Base-by-base conservation (phyloP, 2,329 filamentous ascomycete species). In the Stemphylium vesicarium region DNA sequence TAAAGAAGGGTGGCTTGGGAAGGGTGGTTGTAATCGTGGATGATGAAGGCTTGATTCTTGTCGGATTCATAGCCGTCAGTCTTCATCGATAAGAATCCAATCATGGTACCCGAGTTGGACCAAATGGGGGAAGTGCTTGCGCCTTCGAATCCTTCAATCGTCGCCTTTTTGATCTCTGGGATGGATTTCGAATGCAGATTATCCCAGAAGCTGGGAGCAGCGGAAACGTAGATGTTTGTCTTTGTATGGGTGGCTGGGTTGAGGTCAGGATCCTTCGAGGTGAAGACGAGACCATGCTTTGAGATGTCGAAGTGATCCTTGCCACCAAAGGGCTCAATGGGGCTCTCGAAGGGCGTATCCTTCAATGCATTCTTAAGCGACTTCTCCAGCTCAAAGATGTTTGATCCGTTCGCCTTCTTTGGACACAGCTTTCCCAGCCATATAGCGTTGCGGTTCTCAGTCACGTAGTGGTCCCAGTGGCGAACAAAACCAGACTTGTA, bases 11-110 rank as follows among this genome's bases (percentile, higher is more conserved):
- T 80, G 7, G 55, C 37, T 54, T 83, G 82, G 55, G 78, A 78
- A 9, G 86, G 75, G 56, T 87, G 81, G 12, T 72, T 73, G 43
- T 90, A 78, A 63, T 91, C 82, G 1, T 85, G 82, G 6, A 91
- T 73, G 2, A 91, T 76, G 58, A 92, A 77, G 4, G 92, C 78
- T 39, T 87, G 83, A 39, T 88, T 83, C 73, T 89, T 89, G 77
- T 96, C 92, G 13, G 88, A 85, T 75, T 97, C 92, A 71, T 96
- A 96, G 55, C 88, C 86, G 46, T 85, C 81, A 51, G 83, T 83
- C 59, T 84, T 83, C 92, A 96, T 96, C 57, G 90, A 86, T 26
- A 91, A 81, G 72, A 96, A 96, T 1, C 86, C 91, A 22, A 94
- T 79, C 56, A 84, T 83, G 32, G 81, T 84, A 9, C 91, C 90